These are phyloP conservation scores for Termitomyces sp. DNA, from an alignment of 768 basidiomycete genomes.

Conservation along the genomic window DNA sequence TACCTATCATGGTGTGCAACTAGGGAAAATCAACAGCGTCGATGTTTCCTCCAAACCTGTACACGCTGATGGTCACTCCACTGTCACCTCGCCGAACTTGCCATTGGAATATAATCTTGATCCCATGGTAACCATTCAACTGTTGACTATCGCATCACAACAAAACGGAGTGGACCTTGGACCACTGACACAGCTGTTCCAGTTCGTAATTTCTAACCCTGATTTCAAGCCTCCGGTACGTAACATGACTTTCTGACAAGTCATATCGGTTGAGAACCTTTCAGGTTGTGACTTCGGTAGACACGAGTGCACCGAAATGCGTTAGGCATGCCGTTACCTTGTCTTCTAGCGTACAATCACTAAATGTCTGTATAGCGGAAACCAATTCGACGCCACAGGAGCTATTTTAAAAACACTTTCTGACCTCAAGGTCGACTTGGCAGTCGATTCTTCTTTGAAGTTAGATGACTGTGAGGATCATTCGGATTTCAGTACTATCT, in stretches of 20 bases:
- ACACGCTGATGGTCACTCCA: conserved; percentile 52
- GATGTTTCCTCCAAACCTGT: conserved; percentile 55
- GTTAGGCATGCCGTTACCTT: conserved; percentile 37
- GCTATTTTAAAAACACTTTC: conserved; percentile 62
- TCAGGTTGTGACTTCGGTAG: conserved; percentile 52
- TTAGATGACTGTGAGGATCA: conserved; percentile 59
- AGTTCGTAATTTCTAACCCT: conserved; percentile 47
- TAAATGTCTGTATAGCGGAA: conserved; percentile 37
- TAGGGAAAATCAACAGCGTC: conserved; percentile 55
- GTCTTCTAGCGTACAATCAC: not conserved
- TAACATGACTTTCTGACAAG: conserved; percentile 2
- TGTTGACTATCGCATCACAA: conserved; percentile 46
- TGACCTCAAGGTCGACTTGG: conserved; percentile 54
- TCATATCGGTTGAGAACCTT: not conserved
- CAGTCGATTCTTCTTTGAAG: conserved; percentile 46
- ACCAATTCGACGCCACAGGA: conserved; percentile 55
- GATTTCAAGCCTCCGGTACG: conserved; percentile 47
- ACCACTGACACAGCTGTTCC: conserved; percentile 49
- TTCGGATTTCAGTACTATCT: not conserved
- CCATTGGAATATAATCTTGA: conserved; percentile 63
- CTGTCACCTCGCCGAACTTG: conserved; percentile 49
- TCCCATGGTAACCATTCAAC: conserved; percentile 53
- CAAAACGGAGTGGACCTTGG: conserved; percentile 58
- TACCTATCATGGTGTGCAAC: conserved; percentile 45
- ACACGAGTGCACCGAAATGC: conserved; percentile 48